Evolutionary conservation across 169 alveolate genomes (phyloP).

Genomic region (Cryptosporidium muris): DNA sequence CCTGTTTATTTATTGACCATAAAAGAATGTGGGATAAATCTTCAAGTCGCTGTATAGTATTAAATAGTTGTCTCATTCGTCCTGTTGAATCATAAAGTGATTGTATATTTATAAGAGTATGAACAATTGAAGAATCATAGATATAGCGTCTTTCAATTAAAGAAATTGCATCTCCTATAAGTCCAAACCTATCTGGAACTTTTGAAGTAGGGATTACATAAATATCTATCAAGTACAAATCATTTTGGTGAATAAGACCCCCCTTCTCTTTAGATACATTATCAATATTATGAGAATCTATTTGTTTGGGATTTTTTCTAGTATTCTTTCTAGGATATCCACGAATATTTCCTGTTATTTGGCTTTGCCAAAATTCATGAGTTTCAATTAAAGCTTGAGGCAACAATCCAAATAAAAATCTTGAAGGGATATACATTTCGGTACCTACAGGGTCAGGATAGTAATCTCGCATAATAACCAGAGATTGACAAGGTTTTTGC

Average conservation of each 20-base stretch:
- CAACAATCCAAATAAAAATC: slow-evolving; percentile 73
- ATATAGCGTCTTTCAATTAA: slow-evolving; percentile 51
- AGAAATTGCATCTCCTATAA: slow-evolving; percentile 46
- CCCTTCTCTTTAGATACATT: not conserved
- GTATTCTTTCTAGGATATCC: slow-evolving; percentile 75
- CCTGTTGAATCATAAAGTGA: slow-evolving; percentile 27
- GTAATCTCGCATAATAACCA: slow-evolving; percentile 38
- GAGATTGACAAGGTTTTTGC: slow-evolving; percentile 39
- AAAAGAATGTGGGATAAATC: slow-evolving; percentile 60
- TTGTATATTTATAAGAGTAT: slow-evolving; percentile 42
- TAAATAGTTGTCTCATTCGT: slow-evolving; percentile 6
- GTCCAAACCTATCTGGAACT: slow-evolving; percentile 11
- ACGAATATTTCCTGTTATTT: slow-evolving; percentile 75
- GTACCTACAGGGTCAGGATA: slow-evolving; percentile 45
- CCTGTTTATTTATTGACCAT: slow-evolving; percentile 36
- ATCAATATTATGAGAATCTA: not conserved
- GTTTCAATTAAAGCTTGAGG: slow-evolving; percentile 78
- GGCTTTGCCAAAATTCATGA: slow-evolving; percentile 80
- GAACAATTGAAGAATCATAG: slow-evolving; percentile 18
- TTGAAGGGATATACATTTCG: slow-evolving; percentile 75
- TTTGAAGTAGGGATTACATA: slow-evolving; percentile 8
- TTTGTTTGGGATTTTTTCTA: not conserved
- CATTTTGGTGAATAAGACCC: slow-evolving; percentile 8
- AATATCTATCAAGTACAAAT: slow-evolving; percentile 34
- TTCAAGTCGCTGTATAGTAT: slow-evolving; percentile 59